Percentiles rank a stretch among this genome's conserved stretches.
phyloP scores from a whole-genome alignment of 1,139 yeast species.

The Candida mesenterica region DNA sequence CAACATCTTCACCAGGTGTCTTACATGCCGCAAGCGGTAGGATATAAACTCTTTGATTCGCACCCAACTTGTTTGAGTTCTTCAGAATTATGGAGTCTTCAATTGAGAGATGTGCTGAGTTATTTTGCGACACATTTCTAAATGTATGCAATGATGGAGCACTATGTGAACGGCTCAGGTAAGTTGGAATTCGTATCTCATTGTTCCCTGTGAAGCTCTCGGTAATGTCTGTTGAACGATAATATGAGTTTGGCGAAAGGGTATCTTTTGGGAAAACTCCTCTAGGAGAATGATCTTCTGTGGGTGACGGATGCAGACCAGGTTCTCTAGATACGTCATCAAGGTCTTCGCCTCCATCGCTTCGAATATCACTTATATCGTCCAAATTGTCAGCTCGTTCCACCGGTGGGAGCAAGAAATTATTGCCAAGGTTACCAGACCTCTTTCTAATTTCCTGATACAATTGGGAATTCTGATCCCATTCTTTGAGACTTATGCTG shows the following conservation, averaged over 20 bases:
- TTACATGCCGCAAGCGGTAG: neutral
- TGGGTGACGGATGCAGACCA: no score
- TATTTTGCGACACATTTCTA: conserved; percentile 18
- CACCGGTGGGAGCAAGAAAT: conserved; percentile 22
- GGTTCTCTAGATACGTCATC: no score
- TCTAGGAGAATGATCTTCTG: no score
- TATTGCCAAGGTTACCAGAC: conserved; percentile 18
- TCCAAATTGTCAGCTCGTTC: conserved; percentile 29
- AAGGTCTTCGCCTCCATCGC: neutral
- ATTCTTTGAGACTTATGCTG: conserved; percentile 30
- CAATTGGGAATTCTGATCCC: conserved; percentile 27
- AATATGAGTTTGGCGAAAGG: no score
- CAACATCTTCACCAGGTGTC: neutral
- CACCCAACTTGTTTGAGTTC: conserved; percentile 7
- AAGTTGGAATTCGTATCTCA: neutral
- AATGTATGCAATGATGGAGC: conserved; percentile 46
- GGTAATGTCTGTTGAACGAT: no score
- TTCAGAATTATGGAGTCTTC: conserved; percentile 10
- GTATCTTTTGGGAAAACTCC: no score
- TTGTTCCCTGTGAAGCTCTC: neutral
- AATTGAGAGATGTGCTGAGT: conserved; percentile 9
- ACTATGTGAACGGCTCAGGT: conserved; percentile 23
- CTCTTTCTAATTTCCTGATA: conserved; percentile 27
- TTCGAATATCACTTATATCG: conserved; percentile 6
- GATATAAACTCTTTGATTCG: conserved; percentile 6